These are phyloP conservation scores for Clarireedia homoeocarpa DNA, from an alignment of 2,329 filamentous ascomycete genomes.

Conservation along the genomic window DNA sequence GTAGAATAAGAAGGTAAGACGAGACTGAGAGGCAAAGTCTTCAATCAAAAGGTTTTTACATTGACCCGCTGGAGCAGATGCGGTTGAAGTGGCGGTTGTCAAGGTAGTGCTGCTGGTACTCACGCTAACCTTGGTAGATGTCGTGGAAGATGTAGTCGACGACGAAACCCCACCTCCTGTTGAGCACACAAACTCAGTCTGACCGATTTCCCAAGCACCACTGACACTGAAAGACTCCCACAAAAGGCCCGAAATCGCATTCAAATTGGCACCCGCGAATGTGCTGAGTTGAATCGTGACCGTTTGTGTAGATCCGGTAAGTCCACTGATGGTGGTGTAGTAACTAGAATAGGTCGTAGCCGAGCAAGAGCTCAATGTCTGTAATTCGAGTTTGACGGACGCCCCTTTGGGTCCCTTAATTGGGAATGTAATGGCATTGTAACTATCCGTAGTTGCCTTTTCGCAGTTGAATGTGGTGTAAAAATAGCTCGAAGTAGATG, in stretches of 20 bases:
- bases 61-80: conserved; percentile 11
- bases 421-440: conserved; percentile 40
- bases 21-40: conserved; percentile 55
- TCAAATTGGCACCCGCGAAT: conserved; percentile 42
- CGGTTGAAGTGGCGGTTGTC: neutral
- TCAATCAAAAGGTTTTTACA: conserved; percentile 44
- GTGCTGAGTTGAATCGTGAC: conserved; percentile 42
- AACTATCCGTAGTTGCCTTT: conserved; percentile 37
- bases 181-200: conserved; percentile 38
- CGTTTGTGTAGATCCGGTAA: conserved; percentile 43
- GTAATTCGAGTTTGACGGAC: conserved; percentile 38
- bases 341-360: conserved; percentile 36
- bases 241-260: conserved; percentile 40
- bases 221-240: conserved; percentile 33
- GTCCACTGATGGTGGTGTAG: conserved; percentile 36
- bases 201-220: conserved; percentile 40
- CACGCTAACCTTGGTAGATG: neutral
- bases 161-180: conserved; percentile 7
- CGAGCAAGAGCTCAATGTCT: conserved; percentile 39
- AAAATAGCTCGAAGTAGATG: conserved; percentile 37
- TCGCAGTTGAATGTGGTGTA: conserved; percentile 46
- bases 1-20: conserved; percentile 52
- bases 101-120: neutral
- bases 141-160: neutral
- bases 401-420: conserved; percentile 38